Percentiles rank a stretch among this genome's conserved stretches.
phyloP scores from a whole-genome alignment of 73 alveolate genomes.

The Blepharisma stoltei region DNA sequence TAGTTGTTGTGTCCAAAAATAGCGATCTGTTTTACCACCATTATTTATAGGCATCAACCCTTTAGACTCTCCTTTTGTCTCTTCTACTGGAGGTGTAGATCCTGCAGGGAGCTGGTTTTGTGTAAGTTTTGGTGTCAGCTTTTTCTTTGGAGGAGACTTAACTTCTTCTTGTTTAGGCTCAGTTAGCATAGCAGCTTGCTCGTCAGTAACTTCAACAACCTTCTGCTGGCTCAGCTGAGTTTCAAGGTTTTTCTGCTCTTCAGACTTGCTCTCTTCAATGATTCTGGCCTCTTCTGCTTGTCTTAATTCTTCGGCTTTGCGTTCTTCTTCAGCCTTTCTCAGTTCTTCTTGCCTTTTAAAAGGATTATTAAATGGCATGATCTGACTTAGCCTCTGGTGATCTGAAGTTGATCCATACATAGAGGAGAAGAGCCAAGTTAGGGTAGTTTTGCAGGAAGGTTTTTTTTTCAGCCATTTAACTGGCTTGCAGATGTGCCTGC shows the following conservation, averaged over 20 bases:
- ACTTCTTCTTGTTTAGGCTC: constrained; percentile 51
- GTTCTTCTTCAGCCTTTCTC: constrained; percentile 40
- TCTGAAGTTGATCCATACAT: too few species aligned
- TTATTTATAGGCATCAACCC: constrained; percentile 77
- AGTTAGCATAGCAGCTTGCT: constrained; percentile 32
- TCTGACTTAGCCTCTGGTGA: too few species aligned
- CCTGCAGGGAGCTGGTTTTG: constrained; percentile 20
- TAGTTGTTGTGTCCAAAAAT: constrained; percentile 88
- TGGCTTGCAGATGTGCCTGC: too few species aligned
- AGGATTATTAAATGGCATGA: constrained; percentile 41
- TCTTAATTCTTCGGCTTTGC: constrained; percentile 47
- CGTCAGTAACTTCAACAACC: constrained; percentile 44
- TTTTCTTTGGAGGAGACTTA: constrained; percentile 28
- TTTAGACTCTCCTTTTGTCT: constrained; percentile 21
- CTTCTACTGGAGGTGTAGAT: constrained; percentile 43
- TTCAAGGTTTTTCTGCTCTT: constrained; percentile 63
- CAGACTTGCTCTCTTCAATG: constrained; percentile 45
- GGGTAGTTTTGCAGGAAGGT: too few species aligned
- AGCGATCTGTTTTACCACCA: constrained; percentile 90
- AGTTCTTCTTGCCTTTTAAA: constrained; percentile 48
- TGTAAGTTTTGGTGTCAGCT: too few species aligned
- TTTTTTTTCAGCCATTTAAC: constrained; percentile 46
- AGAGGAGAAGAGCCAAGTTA: too few species aligned
- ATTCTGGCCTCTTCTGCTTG: constrained; percentile 62
- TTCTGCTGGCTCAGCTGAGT: constrained; percentile 34